Percentiles rank a stretch among this genome's conserved stretches.
phyloP scores from a whole-genome alignment of 805 yeast species.

The Teunomyces pallodes region DNA sequence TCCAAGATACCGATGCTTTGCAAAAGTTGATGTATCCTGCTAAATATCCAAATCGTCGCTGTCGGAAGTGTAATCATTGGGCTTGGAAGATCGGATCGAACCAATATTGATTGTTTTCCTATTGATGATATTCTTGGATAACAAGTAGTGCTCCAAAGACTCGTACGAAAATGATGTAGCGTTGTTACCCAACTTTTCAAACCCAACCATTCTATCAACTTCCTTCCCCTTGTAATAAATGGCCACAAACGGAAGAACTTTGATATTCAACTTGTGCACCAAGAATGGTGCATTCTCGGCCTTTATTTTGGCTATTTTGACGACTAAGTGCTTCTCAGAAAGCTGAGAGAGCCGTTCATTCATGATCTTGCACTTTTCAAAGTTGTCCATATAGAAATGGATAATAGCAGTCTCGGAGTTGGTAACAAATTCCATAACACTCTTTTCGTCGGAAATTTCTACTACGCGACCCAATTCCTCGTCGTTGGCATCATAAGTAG shows the following conservation, averaged over 20 bases:
- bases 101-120: constrained; percentile 31
- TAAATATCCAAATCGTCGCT: constrained; percentile 30
- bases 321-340: constrained; percentile 56
- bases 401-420: constrained; percentile 44
- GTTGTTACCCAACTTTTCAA: constrained; percentile 53
- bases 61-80: constrained; percentile 19
- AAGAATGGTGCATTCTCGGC: constrained; percentile 73
- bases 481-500: constrained; percentile 27
- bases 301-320: constrained; percentile 52
- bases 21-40: neutral
- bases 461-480: constrained; percentile 41
- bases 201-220: constrained; percentile 61
- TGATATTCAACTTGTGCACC: constrained; percentile 58
- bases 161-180: constrained; percentile 46
- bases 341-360: constrained; percentile 41
- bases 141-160: constrained; percentile 42
- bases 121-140: constrained; percentile 25
- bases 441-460: constrained; percentile 50
- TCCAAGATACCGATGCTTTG: neutral
- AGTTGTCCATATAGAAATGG: constrained; percentile 62
- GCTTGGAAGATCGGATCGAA: constrained; percentile 11
- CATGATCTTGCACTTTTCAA: constrained; percentile 61
- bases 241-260: constrained; percentile 70
- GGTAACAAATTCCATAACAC: constrained; percentile 52
- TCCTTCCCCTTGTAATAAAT: constrained; percentile 62